Base-by-base conservation (phyloP, 306 rosid species). In the Acacia acuminata region DNA sequence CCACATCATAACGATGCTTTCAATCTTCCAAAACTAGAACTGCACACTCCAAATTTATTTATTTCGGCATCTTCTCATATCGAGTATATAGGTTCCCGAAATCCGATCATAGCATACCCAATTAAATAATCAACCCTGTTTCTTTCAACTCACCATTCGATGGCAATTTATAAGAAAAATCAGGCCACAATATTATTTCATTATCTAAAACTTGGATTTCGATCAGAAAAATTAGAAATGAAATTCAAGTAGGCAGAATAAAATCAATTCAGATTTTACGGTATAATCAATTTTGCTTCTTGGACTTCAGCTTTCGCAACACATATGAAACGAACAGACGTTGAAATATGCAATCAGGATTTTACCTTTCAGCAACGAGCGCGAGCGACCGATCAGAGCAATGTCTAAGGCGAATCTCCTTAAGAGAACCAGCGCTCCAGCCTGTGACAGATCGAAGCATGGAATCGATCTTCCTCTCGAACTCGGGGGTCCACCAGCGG, bases 371-470 rank as follows among this genome's bases (percentile, higher is more conserved):
- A n/a, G 98, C 91, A 67, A 83, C 98, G 7, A 84, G 67, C 24
- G 77, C 8, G 71, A 96, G 93, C 11, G 97, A 85, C 0, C 50
- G 86, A 87, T 94, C 89, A 19, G 98, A 89, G 83, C 99, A 91
- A 88, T 92, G 96, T 27, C 89, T 85, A 81, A 87, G 71, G 71
- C 94, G 93, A 69, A 94, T 91, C 84, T 85, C 53, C n/a, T 84
- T 69, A 66, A 91, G 88, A 79, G 85, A 90, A 36, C 83, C 77
- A 11, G 81, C 71, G 82, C 89, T 86, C 94, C 94, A 96, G 32
- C 51, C 78, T 36, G 84, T 82, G 22, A 89, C 91, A 12, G 94
- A 94, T 83, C 66, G 92, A 85, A 96, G 97, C 91, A 93, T 91
- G 84, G 92, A 85, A 74, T 96, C 96, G 75, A 93, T 90, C 48